These are phyloP conservation scores for Rhodofomes roseus DNA, from an alignment of 1,284 basidiomycete species.

Conservation along the genomic window DNA sequence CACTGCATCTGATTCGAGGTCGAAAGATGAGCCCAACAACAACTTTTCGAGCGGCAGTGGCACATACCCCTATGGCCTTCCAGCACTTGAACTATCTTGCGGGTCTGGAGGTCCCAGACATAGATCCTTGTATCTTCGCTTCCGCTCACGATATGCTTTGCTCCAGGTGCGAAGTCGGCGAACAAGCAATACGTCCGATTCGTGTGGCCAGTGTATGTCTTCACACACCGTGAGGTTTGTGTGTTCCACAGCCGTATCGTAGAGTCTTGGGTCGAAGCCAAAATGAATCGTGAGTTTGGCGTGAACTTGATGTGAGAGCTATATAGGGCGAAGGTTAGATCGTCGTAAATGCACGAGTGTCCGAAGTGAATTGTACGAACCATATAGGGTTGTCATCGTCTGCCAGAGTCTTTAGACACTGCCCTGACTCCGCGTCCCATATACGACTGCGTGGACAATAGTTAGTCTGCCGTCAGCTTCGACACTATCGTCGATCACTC, in stretches of 20 bases:
- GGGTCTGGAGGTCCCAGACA: conserved; percentile 89
- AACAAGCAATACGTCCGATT: conserved; percentile 79
- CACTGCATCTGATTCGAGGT: conserved; percentile 55
- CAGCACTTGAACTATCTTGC: conserved; percentile 70
- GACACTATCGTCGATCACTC: conserved; percentile 28
- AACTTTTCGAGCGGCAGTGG: neutral
- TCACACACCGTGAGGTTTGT: conserved; percentile 87
- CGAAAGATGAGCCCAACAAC: neutral
- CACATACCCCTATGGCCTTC: conserved; percentile 76
- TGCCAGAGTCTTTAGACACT: conserved; percentile 95
- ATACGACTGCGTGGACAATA: conserved; percentile 67
- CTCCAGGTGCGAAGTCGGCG: conserved; percentile 54
- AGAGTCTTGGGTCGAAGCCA: conserved; percentile 89
- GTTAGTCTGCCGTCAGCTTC: neutral
- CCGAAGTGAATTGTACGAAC: conserved; percentile 46
- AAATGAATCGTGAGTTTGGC: conserved; percentile 85
- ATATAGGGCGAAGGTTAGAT: conserved; percentile 1
- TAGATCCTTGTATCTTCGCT: conserved; percentile 89
- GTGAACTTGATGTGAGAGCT: conserved; percentile 88
- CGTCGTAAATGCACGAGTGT: conserved; percentile 5
- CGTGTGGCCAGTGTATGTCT: conserved; percentile 84
- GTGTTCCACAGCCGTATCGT: conserved; percentile 94
- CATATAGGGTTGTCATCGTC: conserved; percentile 95
- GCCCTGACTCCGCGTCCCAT: conserved; percentile 96
- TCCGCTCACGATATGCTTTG: conserved; percentile 77